Base-by-base conservation (phyloP, 176 grass and related monocot genomes). In the Oryza longistaminata region DNA sequence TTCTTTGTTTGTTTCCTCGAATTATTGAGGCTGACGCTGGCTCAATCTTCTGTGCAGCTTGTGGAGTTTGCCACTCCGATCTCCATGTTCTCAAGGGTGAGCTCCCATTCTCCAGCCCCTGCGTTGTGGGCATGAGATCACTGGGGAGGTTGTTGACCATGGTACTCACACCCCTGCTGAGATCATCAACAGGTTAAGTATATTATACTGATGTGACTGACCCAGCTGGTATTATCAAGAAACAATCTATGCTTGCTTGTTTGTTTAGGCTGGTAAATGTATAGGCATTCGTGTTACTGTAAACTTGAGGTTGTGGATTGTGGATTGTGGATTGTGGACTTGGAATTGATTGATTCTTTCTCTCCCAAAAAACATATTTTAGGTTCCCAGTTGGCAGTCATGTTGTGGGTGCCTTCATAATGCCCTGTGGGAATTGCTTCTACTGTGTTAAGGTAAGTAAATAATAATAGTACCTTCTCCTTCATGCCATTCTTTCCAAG, bases 361-460 rank as follows among this genome's bases (percentile, higher is more conserved):
- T 61, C 19, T 11, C 16, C n/a, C n/a, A n/a, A 14, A 60, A 87
- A 82, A 76, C 7, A 24, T 9, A 71, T 74, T 85, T 68, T 70
- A 98, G 96, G 83, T 93, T 98, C 64, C 96, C 96, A 71, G 78
- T 98, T 46, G 96, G 91, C 74, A 98, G 96, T 73, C 96, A 95
- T 73, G 96, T 98, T 21, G 96, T 98, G 26, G 96, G 96, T 45
- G 96, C 96, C 4, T 98, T 98, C 64, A 98, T 98, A 90, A 98
- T 98, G 96, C 96, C 96, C 49, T 98, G 96, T 50, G 96, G 96
- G 44, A 98, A 98, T 78, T 98, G 96, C 87, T 93, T 95, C 82
- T 90, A 94, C 83, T 98, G 96, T 87, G 91, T 98, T 27, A 98
- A 98, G 91, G 96, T 95, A 61, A 61, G 93, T 95, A 61, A 61